These are phyloP conservation scores for Huiozyma sinensis DNA, from an alignment of 805 yeast species.

Conservation along the genomic window DNA sequence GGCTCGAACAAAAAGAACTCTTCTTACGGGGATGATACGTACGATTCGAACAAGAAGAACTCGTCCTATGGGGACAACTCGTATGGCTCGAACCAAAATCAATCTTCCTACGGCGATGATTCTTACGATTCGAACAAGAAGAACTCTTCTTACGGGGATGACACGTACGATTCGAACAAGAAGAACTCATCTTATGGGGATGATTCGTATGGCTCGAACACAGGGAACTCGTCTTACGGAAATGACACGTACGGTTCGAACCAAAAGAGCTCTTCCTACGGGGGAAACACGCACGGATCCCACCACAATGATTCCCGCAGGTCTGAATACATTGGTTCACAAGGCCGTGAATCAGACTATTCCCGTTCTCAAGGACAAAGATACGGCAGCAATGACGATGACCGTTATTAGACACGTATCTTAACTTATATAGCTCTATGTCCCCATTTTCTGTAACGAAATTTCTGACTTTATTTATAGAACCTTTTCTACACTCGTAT, in stretches of 20 bases:
- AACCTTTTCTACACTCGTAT: too few relatives aligned
- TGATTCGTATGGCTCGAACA: constrained; percentile 13
- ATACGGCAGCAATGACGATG: too few relatives aligned
- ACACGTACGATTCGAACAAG: constrained; percentile 16
- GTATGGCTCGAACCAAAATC: constrained; percentile 12
- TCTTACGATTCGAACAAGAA: constrained; percentile 12
- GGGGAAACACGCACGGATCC: constrained; percentile 14
- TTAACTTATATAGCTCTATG: too few relatives aligned
- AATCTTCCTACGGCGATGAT: constrained; percentile 17
- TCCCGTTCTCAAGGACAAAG: too few relatives aligned
- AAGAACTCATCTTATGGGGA: constrained; percentile 9
- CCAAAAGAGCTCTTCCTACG: constrained; percentile 8
- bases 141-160: constrained; percentile 14
- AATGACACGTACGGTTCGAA: constrained; percentile 18
- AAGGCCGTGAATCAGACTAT: too few relatives aligned
- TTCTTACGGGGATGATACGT: constrained; percentile 14
- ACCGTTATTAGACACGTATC: too few relatives aligned
- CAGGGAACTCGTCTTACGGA: constrained; percentile 8
- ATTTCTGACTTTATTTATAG: too few relatives aligned
- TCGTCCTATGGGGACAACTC: constrained; percentile 14
- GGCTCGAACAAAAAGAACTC: constrained; percentile 12
- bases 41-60: constrained; percentile 13
- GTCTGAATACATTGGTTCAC: not conserved
- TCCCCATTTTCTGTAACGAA: too few relatives aligned
- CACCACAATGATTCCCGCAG: constrained; percentile 1